Percentiles rank a stretch among this genome's conserved stretches.
Evolutionary conservation across 192 early-diverging fungal species (phyloP).

Genomic region (Obelidium mucronatum): DNA sequence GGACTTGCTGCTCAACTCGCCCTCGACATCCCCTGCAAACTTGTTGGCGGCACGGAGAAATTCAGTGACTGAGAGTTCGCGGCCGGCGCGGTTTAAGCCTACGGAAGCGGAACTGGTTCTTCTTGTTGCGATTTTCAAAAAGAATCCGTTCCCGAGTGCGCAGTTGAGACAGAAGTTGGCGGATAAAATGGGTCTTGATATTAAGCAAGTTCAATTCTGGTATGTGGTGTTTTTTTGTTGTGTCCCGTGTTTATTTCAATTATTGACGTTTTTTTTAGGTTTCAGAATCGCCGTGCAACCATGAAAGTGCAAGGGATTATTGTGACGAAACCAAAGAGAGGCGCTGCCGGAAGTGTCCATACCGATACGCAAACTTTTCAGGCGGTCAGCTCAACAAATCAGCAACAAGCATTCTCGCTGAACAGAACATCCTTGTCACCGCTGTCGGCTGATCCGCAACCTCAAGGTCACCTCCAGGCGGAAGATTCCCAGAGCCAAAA

Average conservation of each 20-base stretch:
- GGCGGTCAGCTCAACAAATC: too few relatives aligned
- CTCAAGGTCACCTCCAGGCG: too few relatives aligned
- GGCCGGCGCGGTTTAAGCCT: constrained; percentile 30
- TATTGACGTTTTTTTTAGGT: background rate
- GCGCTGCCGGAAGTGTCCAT: too few relatives aligned
- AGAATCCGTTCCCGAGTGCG: constrained; percentile 18
- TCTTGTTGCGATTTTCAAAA: constrained; percentile 16
- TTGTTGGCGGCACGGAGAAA: background rate
- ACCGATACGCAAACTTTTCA: too few relatives aligned
- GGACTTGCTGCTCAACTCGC: background rate
- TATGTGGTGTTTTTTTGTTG: background rate
- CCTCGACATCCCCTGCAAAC: background rate
- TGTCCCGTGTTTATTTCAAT: background rate
- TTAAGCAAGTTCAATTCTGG: constrained; percentile 16
- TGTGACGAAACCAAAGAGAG: constrained; percentile 11
- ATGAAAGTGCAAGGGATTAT: constrained; percentile 20
- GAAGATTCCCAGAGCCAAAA: too few relatives aligned
- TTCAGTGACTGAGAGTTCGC: too few relatives aligned
- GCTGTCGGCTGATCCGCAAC: too few relatives aligned
- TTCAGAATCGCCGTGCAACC: constrained; percentile 20
- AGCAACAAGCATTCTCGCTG: too few relatives aligned
- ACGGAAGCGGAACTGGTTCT: background rate
- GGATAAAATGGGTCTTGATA: constrained; percentile 30
- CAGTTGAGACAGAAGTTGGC: background rate
- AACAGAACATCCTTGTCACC: too few relatives aligned